A percentile compares a stretch with the other conserved stretches of the same genome.
Evolutionary conservation across 805 yeast species (phyloP).

Genomic region (Teunomyces gatunensis): DNA sequence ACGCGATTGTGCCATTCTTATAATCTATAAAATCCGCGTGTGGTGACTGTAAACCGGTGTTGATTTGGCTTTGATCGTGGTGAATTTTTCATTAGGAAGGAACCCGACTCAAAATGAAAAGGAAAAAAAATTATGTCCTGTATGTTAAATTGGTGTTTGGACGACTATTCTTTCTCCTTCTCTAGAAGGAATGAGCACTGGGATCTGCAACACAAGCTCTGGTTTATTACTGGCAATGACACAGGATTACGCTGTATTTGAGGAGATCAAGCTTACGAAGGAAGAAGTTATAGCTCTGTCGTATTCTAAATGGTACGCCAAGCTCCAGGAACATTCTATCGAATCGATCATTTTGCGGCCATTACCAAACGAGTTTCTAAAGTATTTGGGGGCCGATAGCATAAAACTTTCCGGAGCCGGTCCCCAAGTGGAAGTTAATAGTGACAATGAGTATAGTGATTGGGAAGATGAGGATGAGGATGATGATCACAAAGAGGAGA

Average conservation of each 20-base stretch:
- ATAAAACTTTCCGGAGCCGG: slow-evolving; percentile 44
- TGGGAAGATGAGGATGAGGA: slow-evolving; percentile 69
- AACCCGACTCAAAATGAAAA: neutral
- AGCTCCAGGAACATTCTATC: slow-evolving; percentile 18
- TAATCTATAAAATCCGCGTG: neutral
- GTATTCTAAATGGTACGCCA: slow-evolving; percentile 34
- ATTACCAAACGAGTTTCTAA: slow-evolving; percentile 32
- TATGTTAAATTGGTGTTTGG: neutral
- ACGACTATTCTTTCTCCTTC: neutral
- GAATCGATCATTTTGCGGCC: slow-evolving; percentile 28
- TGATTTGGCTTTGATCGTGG: neutral
- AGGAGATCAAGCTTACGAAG: slow-evolving; percentile 21
- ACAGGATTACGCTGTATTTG: slow-evolving; percentile 23
- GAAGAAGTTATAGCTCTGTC: slow-evolving; percentile 32
- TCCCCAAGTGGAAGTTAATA: slow-evolving; percentile 31
- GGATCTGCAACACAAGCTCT: neutral
- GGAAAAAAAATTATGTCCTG: neutral
- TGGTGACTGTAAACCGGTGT: neutral
- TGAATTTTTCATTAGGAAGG: neutral
- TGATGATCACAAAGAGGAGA: slow-evolving; percentile 20
- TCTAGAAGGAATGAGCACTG: neutral
- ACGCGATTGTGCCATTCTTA: slow-evolving; percentile 4
- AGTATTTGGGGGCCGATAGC: slow-evolving; percentile 56
- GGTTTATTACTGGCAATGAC: slow-evolving; percentile 1
- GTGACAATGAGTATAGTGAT: slow-evolving; percentile 70